Evolutionary conservation across 306 rosid species (phyloP), one percentile per base, ranked within the genome.

Genomic region (Dryas drummondii): DNA sequence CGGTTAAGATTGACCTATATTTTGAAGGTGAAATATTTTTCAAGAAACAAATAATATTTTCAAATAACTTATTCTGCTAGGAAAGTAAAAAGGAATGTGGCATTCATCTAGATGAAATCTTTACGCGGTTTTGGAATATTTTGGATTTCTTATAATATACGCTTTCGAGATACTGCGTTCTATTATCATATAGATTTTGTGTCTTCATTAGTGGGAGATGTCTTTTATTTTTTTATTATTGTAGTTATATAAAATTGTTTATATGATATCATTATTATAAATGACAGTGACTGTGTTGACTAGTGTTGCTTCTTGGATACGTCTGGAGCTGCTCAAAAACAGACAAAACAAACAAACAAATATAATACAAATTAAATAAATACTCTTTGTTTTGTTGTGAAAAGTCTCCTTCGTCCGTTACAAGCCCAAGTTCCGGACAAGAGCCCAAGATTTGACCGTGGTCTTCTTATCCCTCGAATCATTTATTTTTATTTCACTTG

Each of bases 101-200:
- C 37, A 32, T 32, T 32, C 37, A 32, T 32, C 0, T 32, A 32
- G 2, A 32, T 32, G 37, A 32, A 32, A 32, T 32, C 37, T 32
- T 17, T 15, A 82, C 82, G 79, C 79, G 82, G 71, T 73, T 52
- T 77, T 22, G 69, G 82, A 68, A 77, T 76, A 67, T 66, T 82
- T 26, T 45, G 6, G 79, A 40, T 68, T 15, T 59, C 74, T 61
- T 61, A 58, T 3, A 9, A 41, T 17, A 63, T 69, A 78, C 85
- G 79, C 73, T 68, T 45, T 74, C 76, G 67, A 54, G 58, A 68
- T 53, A 12, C n/a, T 60, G 19, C 37, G 17, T 17, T 52, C 22
- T 50, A 15, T 15, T 11, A 63, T 46, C 10, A n/a, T 26, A 8
- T 15, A 15, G 19, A 13, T 42, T 59, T 52, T 79, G 16, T 49